phyloP scores from a whole-genome alignment of 2,329 filamentous ascomycete species.

The Leptographium flavum region DNA sequence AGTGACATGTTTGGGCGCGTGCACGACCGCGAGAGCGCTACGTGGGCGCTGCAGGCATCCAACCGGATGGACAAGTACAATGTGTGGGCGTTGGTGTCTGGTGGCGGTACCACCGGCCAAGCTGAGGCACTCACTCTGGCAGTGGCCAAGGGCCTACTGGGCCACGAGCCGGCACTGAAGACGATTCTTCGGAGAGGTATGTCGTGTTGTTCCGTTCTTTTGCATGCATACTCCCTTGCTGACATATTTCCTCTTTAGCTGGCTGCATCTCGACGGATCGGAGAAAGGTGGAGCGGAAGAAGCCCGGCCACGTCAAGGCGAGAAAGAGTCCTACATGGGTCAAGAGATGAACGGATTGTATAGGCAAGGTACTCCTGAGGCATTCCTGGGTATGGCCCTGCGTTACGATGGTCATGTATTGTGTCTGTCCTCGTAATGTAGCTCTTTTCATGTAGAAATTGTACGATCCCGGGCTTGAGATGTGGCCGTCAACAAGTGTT shows the following conservation, averaged over 20 bases:
- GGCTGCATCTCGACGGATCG: slow-evolving; percentile 85
- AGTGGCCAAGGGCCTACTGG: slow-evolving; percentile 72
- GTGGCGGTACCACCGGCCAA: slow-evolving; percentile 87
- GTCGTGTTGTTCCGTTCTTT: slow-evolving; percentile 17
- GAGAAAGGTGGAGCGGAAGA: slow-evolving; percentile 93
- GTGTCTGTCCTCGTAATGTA: too few relatives aligned
- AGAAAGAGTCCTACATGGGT: slow-evolving; percentile 98
- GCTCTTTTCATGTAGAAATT: too few relatives aligned
- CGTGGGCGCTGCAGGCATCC: slow-evolving; percentile 80
- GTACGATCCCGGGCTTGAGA: too few relatives aligned
- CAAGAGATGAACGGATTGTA: slow-evolving; percentile 44
- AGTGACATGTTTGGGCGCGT: slow-evolving; percentile 70
- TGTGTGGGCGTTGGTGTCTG: slow-evolving; percentile 70
- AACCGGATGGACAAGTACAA: slow-evolving; percentile 91
- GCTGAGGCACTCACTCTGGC: slow-evolving; percentile 88
- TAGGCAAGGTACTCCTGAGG: too few relatives aligned
- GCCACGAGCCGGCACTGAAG: slow-evolving; percentile 88
- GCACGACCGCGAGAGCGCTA: slow-evolving; percentile 85
- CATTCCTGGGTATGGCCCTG: too few relatives aligned
- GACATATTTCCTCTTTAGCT: slow-evolving; percentile 36
- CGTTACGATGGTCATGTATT: too few relatives aligned
- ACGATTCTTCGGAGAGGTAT: slow-evolving; percentile 76
- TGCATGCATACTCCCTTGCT: slow-evolving; percentile 2
- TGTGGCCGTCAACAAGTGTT: too few relatives aligned
- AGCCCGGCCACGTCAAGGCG: slow-evolving; percentile 88